A percentile compares a stretch with the other conserved stretches of the same genome.
Conservation (phyloP, 2,329 filamentous ascomycete genomes). For the Cytospora chrysosperma region DNA sequence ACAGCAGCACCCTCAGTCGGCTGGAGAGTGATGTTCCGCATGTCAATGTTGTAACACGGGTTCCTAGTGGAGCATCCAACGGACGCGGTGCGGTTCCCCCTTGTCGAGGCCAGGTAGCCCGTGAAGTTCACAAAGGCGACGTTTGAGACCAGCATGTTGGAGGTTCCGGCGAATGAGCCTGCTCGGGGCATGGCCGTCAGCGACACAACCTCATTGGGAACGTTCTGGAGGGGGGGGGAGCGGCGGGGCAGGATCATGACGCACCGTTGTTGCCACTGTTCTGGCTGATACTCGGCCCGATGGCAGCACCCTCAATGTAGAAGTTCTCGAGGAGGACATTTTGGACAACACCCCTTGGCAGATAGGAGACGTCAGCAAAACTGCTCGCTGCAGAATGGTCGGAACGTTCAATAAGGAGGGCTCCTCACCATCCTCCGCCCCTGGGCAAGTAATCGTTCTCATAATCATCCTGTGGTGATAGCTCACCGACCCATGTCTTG, state of each 20-base stretch:
- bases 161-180: constrained; percentile 42
- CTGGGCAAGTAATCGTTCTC: constrained; percentile 48
- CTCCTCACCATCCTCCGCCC: constrained; percentile 44
- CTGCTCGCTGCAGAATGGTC: rapidly evolving
- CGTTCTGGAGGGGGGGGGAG: not conserved
- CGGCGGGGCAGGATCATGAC: not conserved
- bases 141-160: constrained; percentile 49
- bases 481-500: constrained; percentile 55
- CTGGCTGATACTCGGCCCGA: constrained; percentile 45
- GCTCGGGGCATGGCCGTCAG: not conserved
- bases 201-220: not conserved
- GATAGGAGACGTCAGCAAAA: not conserved
- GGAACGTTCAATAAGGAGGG: too few relatives aligned
- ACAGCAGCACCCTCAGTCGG: constrained; percentile 23
- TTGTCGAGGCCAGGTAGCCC: constrained; percentile 39
- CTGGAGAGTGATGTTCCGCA: constrained; percentile 30
- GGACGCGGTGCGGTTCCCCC: constrained; percentile 36
- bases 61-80: constrained; percentile 48
- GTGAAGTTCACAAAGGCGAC: constrained; percentile 52
- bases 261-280: constrained; percentile 46
- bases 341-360: constrained; percentile 43
- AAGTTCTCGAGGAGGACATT: constrained; percentile 55
- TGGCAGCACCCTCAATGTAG: constrained; percentile 43
- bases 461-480: constrained; percentile 45
- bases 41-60: constrained; percentile 51